phyloP scores from a whole-genome alignment of 768 basidiomycete genomes.

The Leccinum uliginosum region DNA sequence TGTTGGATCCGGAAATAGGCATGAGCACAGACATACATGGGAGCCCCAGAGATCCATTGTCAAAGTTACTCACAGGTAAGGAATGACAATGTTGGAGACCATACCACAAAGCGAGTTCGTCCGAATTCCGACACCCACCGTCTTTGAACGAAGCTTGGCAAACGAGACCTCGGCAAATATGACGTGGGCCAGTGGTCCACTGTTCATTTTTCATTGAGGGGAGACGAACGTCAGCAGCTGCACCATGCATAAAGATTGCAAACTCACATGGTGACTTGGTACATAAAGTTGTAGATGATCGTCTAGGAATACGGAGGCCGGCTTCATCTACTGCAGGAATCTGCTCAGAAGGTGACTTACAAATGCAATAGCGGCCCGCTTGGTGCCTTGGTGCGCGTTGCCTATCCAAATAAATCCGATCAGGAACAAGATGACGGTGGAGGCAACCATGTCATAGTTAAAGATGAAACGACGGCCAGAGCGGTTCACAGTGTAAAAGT shows the following conservation, averaged over 20 bases:
- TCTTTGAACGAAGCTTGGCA: slow-evolving; percentile 28
- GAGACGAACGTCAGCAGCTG: not conserved
- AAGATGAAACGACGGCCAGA: too few species aligned
- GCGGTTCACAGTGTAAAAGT: too few species aligned
- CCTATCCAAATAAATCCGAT: slow-evolving; percentile 28
- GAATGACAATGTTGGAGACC: slow-evolving; percentile 24
- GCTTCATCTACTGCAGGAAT: not conserved
- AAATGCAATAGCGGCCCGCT: slow-evolving; percentile 25
- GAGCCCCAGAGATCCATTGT: not conserved
- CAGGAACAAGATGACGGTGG: slow-evolving; percentile 20
- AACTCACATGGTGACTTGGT: slow-evolving; percentile 24
- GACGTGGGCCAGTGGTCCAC: slow-evolving; percentile 26
- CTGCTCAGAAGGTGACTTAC: not conserved
- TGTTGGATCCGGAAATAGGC: not conserved
- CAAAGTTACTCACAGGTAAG: slow-evolving; percentile 22
- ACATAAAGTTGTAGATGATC: slow-evolving; percentile 29
- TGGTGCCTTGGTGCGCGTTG: slow-evolving; percentile 3
- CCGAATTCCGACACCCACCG: slow-evolving; percentile 23
- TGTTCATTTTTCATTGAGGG: slow-evolving; percentile 1
- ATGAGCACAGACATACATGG: not conserved
- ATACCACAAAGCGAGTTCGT: slow-evolving; percentile 23
- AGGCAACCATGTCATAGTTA: slow-evolving; percentile 14
- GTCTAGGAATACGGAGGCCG: slow-evolving; percentile 11
- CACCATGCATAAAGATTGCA: accelerated
- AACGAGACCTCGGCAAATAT: slow-evolving; percentile 29